These are phyloP conservation scores for Ogataea naganishii DNA, from an alignment of 805 yeast genomes.

Conservation along the genomic window DNA sequence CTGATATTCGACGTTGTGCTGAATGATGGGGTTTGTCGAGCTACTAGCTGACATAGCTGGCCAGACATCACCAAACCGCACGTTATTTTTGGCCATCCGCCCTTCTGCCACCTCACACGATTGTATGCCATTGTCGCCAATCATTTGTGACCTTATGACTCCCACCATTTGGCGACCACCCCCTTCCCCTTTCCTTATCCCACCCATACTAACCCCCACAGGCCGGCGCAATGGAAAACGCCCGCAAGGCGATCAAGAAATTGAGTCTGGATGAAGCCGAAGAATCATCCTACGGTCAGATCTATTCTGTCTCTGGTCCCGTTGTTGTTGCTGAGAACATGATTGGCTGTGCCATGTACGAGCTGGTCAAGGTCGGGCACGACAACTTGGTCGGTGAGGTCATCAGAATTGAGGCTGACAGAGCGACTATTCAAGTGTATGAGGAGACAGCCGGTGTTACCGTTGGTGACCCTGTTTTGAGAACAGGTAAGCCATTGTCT, in stretches of 20 bases:
- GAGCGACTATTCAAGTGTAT: conserved; percentile 97
- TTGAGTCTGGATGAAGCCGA: conserved; percentile 66
- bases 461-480: conserved; percentile 96
- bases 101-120: background rate
- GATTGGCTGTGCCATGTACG: conserved; percentile 99
- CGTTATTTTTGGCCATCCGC: background rate
- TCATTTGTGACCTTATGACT: background rate
- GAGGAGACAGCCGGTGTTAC: conserved; percentile 99
- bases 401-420: conserved; percentile 91
- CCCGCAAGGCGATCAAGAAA: conserved; percentile 87
- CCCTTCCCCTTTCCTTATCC: background rate
- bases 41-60: background rate
- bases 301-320: conserved; percentile 96
- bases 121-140: background rate
- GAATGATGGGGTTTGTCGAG: background rate
- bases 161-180: background rate
- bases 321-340: conserved; percentile 96
- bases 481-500: conserved; percentile 98
- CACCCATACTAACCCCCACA: conserved; percentile 11
- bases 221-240: conserved; percentile 98
- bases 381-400: conserved; percentile 97
- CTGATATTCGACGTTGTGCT: too few species aligned
- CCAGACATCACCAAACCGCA: background rate
- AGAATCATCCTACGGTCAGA: conserved; percentile 79
- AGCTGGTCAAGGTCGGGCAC: conserved; percentile 95